Evolutionary conservation across 2,329 filamentous ascomycete genomes (phyloP).

Genomic region (Sordariomycetes sp.): DNA sequence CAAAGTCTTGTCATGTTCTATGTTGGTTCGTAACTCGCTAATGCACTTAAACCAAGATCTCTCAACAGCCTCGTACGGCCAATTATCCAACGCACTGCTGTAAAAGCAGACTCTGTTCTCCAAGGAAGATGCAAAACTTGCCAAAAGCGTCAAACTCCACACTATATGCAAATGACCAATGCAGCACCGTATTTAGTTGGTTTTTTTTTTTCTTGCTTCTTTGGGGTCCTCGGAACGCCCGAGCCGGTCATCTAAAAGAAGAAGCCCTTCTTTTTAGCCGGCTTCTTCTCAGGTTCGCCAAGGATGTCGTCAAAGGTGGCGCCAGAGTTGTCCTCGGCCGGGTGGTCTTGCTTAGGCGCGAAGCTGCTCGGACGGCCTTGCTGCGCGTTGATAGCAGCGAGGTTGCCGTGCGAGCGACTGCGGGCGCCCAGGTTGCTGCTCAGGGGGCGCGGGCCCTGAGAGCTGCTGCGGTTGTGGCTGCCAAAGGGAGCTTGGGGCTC

Average conservation of each 20-base stretch:
- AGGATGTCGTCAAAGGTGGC: slow-evolving; percentile 42
- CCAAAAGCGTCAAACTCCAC: too few relatives aligned
- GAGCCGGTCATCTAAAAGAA: too few relatives aligned
- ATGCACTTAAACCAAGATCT: too few relatives aligned
- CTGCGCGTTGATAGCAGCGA: slow-evolving; percentile 16
- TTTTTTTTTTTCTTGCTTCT: slow-evolving; percentile 1
- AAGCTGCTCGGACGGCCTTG: slow-evolving; percentile 9
- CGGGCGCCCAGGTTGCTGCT: slow-evolving; percentile 21
- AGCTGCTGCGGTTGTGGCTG: slow-evolving; percentile 24
- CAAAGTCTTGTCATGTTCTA: too few relatives aligned
- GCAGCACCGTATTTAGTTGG: neutral
- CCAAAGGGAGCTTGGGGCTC: slow-evolving; percentile 18
- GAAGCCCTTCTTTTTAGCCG: slow-evolving; percentile 28
- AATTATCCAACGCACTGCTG: too few relatives aligned
- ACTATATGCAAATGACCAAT: too few relatives aligned
- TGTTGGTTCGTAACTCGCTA: too few relatives aligned
- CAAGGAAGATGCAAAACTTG: too few relatives aligned
- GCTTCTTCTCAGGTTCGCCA: slow-evolving; percentile 20
- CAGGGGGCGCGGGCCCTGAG: slow-evolving; percentile 20
- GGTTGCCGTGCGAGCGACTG: slow-evolving; percentile 22
- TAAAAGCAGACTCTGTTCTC: too few relatives aligned
- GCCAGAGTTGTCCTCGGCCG: slow-evolving; percentile 14
- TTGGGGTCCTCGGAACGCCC: too few relatives aligned
- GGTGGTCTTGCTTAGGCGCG: slow-evolving; percentile 6
- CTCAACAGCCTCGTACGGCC: too few relatives aligned